phyloP scores from a whole-genome alignment of 2,329 filamentous ascomycete genomes.

The Trichoderma sp. region DNA sequence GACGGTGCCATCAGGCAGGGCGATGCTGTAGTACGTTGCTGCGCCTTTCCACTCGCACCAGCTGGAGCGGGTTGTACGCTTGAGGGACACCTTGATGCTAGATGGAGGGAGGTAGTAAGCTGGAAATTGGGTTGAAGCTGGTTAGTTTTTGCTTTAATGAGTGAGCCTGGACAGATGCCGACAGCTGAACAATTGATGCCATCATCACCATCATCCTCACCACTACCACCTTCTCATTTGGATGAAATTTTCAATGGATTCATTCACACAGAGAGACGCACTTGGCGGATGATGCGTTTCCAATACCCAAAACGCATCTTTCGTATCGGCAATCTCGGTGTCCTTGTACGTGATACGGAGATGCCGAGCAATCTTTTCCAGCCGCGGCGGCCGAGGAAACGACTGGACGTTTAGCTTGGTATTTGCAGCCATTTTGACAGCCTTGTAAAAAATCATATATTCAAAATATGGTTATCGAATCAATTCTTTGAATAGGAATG shows the following conservation, averaged over 20 bases:
- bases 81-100: constrained; percentile 46
- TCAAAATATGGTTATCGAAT: not conserved
- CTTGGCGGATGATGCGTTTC: constrained; percentile 62
- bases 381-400: constrained; percentile 57
- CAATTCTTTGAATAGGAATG: not conserved
- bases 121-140: constrained; percentile 24
- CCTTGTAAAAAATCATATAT: not conserved
- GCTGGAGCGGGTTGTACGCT: constrained; percentile 42
- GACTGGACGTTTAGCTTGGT: constrained; percentile 52
- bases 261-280: constrained; percentile 30
- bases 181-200: constrained; percentile 36
- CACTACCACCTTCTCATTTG: not conserved
- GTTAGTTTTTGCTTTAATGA: not conserved
- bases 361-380: constrained; percentile 53
- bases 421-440: constrained; percentile 33
- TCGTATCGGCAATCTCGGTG: constrained; percentile 55
- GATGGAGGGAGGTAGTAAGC: constrained; percentile 59
- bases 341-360: constrained; percentile 56
- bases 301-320: constrained; percentile 58
- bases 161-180: constrained; percentile 32
- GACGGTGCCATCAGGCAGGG: constrained; percentile 41
- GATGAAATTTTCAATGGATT: not conserved
- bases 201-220: not conserved
- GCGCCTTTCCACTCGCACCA: constrained; percentile 62
- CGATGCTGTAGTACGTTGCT: constrained; percentile 56